phyloP scores from a whole-genome alignment of 768 basidiomycete genomes.

The Tylopilus subfusipes region DNA sequence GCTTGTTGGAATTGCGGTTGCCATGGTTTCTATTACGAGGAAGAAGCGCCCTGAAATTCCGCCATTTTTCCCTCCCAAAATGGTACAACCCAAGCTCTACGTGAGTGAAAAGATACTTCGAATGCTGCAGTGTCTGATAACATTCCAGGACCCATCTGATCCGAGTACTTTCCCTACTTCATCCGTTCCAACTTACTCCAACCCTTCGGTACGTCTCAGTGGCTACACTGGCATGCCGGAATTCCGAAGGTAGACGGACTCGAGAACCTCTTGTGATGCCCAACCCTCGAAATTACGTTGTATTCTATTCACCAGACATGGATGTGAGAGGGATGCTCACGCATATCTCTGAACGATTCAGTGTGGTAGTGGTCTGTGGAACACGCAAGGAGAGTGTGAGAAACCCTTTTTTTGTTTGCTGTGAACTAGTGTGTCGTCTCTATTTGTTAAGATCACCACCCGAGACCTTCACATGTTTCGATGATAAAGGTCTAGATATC shows the following conservation, averaged over 20 bases:
- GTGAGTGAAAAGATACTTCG: slow-evolving; percentile 15
- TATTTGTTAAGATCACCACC: too few species aligned
- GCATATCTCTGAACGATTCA: too few species aligned
- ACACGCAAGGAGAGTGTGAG: too few species aligned
- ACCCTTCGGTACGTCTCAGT: slow-evolving; percentile 4
- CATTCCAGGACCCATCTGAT: slow-evolving; percentile 34
- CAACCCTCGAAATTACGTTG: too few species aligned
- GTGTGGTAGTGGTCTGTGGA: too few species aligned
- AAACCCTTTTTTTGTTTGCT: too few species aligned
- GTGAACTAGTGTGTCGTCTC: too few species aligned
- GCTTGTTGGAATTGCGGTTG: slow-evolving; percentile 34
- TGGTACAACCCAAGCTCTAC: slow-evolving; percentile 28
- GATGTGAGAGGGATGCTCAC: too few species aligned
- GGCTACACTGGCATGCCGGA: slow-evolving; percentile 29
- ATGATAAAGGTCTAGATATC: too few species aligned
- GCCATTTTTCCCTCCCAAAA: slow-evolving; percentile 15
- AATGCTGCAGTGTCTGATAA: not conserved
- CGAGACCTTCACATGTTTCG: too few species aligned
- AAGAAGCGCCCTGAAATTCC: slow-evolving; percentile 25
- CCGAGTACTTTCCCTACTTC: slow-evolving; percentile 36
- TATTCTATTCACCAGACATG: too few species aligned
- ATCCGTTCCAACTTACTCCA: slow-evolving; percentile 19
- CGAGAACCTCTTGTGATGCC: not conserved
- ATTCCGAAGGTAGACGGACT: slow-evolving; percentile 8
- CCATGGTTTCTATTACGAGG: slow-evolving; percentile 38